Conservation (phyloP, 1,139 yeast species). For the Yamadazyma epiphylla region DNA sequence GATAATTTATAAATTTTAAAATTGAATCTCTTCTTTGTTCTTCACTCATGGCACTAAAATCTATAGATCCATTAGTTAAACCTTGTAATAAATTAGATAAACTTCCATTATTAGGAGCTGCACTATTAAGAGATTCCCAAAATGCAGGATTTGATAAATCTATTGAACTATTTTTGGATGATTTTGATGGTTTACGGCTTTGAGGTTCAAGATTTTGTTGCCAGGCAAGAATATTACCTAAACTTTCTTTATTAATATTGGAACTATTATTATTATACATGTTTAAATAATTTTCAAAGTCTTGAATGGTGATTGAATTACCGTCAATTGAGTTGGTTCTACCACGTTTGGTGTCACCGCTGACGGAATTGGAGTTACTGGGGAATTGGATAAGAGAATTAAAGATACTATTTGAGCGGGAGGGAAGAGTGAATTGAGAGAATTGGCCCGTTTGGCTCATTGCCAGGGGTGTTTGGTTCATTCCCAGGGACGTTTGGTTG, state of each 20-base stretch:
- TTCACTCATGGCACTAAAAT: constrained; percentile 37
- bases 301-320: constrained; percentile 31
- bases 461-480: too few species aligned
- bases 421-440: too few species aligned
- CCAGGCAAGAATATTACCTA: constrained; percentile 32
- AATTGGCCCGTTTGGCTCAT: too few species aligned
- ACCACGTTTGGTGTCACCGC: constrained; percentile 20
- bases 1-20: constrained; percentile 34
- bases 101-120: constrained; percentile 26
- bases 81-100: constrained; percentile 36
- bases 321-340: constrained; percentile 15
- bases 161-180: constrained; percentile 23
- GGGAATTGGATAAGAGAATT: constrained; percentile 41
- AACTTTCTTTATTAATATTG: constrained; percentile 46
- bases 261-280: constrained; percentile 12
- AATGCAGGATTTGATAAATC: constrained; percentile 22
- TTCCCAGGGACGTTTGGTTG: too few species aligned
- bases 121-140: constrained; percentile 23
- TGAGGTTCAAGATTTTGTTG: constrained; percentile 11
- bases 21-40: constrained; percentile 44
- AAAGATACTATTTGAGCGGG: constrained; percentile 42
- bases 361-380: constrained; percentile 26
- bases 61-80: constrained; percentile 35
- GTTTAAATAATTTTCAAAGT: constrained; percentile 33
- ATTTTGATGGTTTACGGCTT: constrained; percentile 12